These are phyloP conservation scores for Fraxinus albicans DNA, from an alignment of 305 asterid genomes.

Conservation along the genomic window DNA sequence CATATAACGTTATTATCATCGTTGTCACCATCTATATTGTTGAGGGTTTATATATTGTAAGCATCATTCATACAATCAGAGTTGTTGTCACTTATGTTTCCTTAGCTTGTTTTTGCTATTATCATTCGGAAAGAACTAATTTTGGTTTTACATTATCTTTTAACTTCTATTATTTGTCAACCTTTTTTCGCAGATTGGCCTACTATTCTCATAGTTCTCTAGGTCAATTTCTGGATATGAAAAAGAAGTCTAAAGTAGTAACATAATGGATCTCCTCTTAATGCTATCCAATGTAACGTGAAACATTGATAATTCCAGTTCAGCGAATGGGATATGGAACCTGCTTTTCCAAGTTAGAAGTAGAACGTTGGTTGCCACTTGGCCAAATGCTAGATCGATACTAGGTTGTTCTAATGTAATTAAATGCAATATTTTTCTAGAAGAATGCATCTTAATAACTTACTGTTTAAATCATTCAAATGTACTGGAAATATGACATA, in stretches of 20 bases:
- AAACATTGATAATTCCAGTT: conserved; percentile 5
- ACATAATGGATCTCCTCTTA: conserved; percentile 14
- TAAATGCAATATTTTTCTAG: conserved; percentile 4
- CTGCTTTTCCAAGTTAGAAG: conserved; percentile 4
- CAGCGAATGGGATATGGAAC: conserved; percentile 20
- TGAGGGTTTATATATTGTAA: background rate
- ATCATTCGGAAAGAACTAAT: conserved; percentile 6
- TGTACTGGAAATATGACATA: conserved; percentile 5
- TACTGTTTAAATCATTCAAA: background rate
- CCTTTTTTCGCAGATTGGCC: conserved; percentile 17
- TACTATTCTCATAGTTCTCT: background rate
- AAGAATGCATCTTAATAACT: conserved; percentile 4
- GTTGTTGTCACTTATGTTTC: conserved; percentile 23
- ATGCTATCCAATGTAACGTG: conserved; percentile 8
- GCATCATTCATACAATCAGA: conserved; percentile 3
- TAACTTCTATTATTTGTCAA: conserved; percentile 7
- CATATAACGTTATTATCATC: conserved; percentile 11
- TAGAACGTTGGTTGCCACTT: background rate
- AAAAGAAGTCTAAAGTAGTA: conserved; percentile 6
- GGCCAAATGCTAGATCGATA: conserved; percentile 14
- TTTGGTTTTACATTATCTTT: conserved; percentile 12
- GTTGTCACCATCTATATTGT: conserved; percentile 11
- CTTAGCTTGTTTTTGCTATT: background rate
- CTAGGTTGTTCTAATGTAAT: conserved; percentile 1
- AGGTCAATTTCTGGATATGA: conserved; percentile 15